phyloP scores from a whole-genome alignment of 1,284 basidiomycete species.

The Sutorius eximius region DNA sequence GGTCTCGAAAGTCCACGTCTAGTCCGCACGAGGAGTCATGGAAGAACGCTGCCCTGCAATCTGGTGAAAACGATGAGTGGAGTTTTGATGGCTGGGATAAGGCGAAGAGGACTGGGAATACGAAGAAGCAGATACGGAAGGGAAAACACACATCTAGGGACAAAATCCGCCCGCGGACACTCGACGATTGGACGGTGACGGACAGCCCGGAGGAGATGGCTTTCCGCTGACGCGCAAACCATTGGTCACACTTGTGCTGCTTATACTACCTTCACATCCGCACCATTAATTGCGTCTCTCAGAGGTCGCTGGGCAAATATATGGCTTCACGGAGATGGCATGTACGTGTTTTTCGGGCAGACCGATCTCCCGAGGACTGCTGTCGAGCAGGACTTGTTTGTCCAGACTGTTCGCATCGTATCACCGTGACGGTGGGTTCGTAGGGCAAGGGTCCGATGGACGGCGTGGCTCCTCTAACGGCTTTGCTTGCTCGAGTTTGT shows the following conservation, averaged over 20 bases:
- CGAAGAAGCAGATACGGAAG: slow-evolving; percentile 2
- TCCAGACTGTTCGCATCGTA: neutral
- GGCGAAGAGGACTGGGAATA: neutral
- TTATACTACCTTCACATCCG: neutral
- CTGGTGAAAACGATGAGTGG: slow-evolving; percentile 28
- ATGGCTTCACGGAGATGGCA: neutral
- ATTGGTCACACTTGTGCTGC: neutral
- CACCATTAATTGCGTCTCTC: neutral
- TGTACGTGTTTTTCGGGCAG: neutral
- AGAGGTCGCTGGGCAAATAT: neutral
- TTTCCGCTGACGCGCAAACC: slow-evolving; percentile 8
- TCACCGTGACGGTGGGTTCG: neutral
- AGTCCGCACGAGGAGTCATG: slow-evolving; percentile 27
- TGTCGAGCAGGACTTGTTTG: neutral
- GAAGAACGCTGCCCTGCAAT: slow-evolving; percentile 25
- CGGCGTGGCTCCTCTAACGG: neutral
- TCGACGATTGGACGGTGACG: slow-evolving; percentile 3
- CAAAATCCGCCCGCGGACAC: neutral
- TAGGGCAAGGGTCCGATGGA: neutral
- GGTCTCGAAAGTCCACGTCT: slow-evolving; percentile 14
- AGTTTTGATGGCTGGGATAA: slow-evolving; percentile 31
- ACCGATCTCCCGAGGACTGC: neutral
- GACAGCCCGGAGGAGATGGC: neutral
- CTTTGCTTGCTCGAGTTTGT: neutral
- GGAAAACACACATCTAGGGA: neutral